These are phyloP conservation scores for Lasiosphaeriaceae sp. DNA, from an alignment of 495 filamentous ascomycete species.

Conservation along the genomic window DNA sequence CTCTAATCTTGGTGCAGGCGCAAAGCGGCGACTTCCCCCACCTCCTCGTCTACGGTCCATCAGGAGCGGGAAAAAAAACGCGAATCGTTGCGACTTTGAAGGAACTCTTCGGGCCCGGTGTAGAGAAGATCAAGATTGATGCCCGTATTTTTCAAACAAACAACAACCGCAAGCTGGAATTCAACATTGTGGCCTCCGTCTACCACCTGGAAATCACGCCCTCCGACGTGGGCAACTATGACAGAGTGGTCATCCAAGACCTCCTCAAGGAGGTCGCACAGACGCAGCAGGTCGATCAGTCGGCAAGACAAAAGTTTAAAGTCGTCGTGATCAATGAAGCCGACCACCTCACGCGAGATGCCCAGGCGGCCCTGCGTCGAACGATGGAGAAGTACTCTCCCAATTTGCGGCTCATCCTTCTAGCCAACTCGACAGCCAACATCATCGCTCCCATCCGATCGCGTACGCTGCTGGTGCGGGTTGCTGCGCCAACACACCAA, in stretches of 20 bases:
- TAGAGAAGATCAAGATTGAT: conserved; percentile 97
- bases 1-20: conserved; percentile 53
- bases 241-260: conserved; percentile 92
- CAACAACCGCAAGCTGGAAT: conserved; percentile 93
- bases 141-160: conserved; percentile 92
- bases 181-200: conserved; percentile 93
- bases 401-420: conserved; percentile 82
- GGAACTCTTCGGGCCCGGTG: conserved; percentile 85
- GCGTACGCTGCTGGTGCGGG: conserved; percentile 82
- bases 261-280: conserved; percentile 96
- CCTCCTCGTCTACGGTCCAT: conserved; percentile 92
- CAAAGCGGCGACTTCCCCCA: conserved; percentile 97
- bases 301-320: conserved; percentile 89
- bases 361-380: conserved; percentile 87
- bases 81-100: conserved; percentile 90
- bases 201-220: conserved; percentile 99
- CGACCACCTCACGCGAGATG: conserved; percentile 91
- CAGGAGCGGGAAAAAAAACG: conserved; percentile 95
- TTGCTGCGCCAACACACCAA: conserved; percentile 79
- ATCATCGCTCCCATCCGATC: conserved; percentile 96
- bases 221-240: conserved; percentile 93
- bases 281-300: conserved; percentile 92
- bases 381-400: conserved; percentile 99
- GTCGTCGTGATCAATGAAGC: conserved; percentile 99
- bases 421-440: conserved; percentile 92